These are phyloP conservation scores for Podaxis mareebaensis DNA, from an alignment of 768 basidiomycete genomes.

Conservation along the genomic window DNA sequence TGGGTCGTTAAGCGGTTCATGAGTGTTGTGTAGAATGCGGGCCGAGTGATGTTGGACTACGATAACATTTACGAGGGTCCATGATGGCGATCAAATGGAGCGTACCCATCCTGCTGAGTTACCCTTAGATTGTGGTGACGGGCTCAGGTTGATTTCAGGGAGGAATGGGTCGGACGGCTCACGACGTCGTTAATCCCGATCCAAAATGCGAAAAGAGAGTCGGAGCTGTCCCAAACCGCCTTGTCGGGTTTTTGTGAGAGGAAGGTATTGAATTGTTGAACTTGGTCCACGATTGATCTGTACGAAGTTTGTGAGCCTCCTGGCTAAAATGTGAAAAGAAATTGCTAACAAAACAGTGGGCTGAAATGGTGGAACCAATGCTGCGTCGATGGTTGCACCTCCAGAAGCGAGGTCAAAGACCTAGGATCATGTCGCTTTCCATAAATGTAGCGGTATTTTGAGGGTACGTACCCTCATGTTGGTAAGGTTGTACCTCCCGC, in stretches of 20 bases:
- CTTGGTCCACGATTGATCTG: conserved; percentile 57
- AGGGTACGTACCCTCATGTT: conserved; percentile 41
- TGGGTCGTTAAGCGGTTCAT: conserved; percentile 35
- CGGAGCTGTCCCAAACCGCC: conserved; percentile 51
- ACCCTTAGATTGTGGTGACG: conserved; percentile 33
- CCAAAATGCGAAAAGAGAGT: conserved; percentile 62
- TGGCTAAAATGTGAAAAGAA: not conserved
- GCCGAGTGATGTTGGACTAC: conserved; percentile 38
- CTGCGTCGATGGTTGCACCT: conserved; percentile 59
- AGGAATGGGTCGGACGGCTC: conserved; percentile 24
- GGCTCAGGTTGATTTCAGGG: not conserved
- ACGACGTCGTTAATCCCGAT: conserved; percentile 69
- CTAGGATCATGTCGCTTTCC: conserved; percentile 18
- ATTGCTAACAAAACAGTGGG: conserved; percentile 42
- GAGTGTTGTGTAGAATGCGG: conserved; percentile 35
- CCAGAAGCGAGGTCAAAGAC: conserved; percentile 56
- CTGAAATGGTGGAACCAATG: conserved; percentile 49
- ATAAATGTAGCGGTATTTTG: not conserved
- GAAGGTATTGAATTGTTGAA: conserved; percentile 49
- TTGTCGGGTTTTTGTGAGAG: conserved; percentile 43
- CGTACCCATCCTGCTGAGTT: conserved; percentile 50
- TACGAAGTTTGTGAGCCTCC: not conserved
- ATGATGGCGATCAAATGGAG: not conserved
- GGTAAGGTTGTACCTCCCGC: conserved; percentile 56
- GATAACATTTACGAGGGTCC: not conserved